Base-by-base conservation (phyloP, 805 yeast genomes). In the Teunomyces funiuensis region DNA sequence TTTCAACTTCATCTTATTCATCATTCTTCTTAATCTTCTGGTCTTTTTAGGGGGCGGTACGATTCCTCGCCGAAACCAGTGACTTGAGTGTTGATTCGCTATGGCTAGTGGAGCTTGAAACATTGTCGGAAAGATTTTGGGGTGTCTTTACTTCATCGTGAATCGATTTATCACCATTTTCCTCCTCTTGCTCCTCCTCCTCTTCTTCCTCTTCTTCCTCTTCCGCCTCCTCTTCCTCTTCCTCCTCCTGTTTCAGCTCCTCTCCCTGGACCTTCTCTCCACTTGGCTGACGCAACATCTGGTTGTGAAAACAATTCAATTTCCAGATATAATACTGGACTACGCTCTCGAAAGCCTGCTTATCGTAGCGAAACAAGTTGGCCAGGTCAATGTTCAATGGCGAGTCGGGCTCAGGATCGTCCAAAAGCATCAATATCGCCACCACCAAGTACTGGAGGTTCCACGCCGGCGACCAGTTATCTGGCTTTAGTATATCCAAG, bases 391-490 rank as follows among this genome's bases (percentile, higher is more conserved):
- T 69, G 52, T 85, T 82, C 38, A 85, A 60, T 0, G 91, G 91
- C 29, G 85, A 79, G 45, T 80, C 79, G 0, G 87, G 84, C 53
- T 81, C 88, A 0, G 89, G 89, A 37, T 79, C 77, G 31, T 73
- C 76, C 6, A 84, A 53, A 11, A 85, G 66, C 55, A 77, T 63
- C 23, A 80, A 54, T 2, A 84, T 73, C 1, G 88, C 88, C 13
- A 75, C 70, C 34, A 82, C 63, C 5, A 79, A 65, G 42, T 79
- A 67, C 36, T 73, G 60, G 33, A 85, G 54, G 40, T 80, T 76
- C 86, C 88, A 84, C 1, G 86, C 87, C 0, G 91, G 90, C 0
- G 86, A 74, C 90, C 90, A 85, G 44, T 69, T 69, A 13, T 65
- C 73, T 33, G 48, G 56, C 41, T 79, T 77, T 37, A 85, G 61